Conservation (phyloP, 495 filamentous ascomycete species). For the Penicillium coprophilum region DNA sequence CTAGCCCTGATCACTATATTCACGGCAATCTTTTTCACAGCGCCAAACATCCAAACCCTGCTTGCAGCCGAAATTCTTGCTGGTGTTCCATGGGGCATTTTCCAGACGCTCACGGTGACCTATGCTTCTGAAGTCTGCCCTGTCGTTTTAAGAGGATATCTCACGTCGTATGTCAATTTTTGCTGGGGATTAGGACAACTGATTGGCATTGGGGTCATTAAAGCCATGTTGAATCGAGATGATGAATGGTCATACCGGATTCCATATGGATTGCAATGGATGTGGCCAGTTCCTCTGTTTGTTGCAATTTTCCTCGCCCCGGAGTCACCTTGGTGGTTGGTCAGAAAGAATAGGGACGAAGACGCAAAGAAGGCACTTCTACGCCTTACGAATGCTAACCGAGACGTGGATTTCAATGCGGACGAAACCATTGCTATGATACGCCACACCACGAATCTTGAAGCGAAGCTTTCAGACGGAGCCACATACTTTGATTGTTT, state of each 20-base stretch:
- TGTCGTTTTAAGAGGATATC: slow-evolving; percentile 41
- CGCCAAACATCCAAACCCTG: not conserved
- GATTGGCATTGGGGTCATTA: slow-evolving; percentile 49
- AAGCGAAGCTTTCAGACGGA: not conserved
- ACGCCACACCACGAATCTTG: not conserved
- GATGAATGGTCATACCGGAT: slow-evolving; percentile 56
- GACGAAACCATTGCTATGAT: not conserved
- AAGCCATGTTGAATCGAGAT: slow-evolving; percentile 31
- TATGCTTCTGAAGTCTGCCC: slow-evolving; percentile 55
- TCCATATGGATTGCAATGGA: slow-evolving; percentile 57
- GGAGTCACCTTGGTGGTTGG: slow-evolving; percentile 50
- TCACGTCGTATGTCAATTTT: slow-evolving; percentile 49
- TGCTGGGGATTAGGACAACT: slow-evolving; percentile 55
- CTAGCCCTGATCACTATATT: slow-evolving; percentile 5
- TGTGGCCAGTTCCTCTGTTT: slow-evolving; percentile 51
- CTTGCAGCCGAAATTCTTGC: slow-evolving; percentile 6
- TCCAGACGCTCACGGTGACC: slow-evolving; percentile 51
- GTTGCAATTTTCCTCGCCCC: slow-evolving; percentile 43
- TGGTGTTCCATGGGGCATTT: slow-evolving; percentile 41
- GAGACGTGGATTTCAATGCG: not conserved
- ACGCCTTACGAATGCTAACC: not conserved
- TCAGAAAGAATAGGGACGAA: slow-evolving; percentile 33
- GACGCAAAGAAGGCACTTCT: slow-evolving; percentile 50
- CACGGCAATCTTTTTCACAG: slow-evolving; percentile 5
- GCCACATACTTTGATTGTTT: not conserved